Evolutionary conservation across 2,329 filamentous ascomycete species (phyloP), one percentile per base, ranked within the genome.

Genomic region (Talaromyces sp.): DNA sequence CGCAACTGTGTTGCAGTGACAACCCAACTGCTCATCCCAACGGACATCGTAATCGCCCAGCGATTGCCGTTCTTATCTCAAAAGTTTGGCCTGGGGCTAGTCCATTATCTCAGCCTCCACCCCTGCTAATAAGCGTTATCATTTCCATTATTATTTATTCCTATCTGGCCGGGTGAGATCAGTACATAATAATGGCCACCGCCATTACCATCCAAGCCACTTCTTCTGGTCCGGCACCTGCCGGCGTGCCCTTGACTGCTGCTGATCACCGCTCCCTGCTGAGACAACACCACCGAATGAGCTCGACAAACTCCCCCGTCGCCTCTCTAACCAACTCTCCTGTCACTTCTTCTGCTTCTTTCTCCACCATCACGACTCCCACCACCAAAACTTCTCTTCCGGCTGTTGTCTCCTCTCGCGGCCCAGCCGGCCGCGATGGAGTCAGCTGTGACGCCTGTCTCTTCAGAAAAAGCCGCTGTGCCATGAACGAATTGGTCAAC

Each of bases 401-500:
- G 36, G 64, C 64, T 52, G 65, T 69, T 64, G 59, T 65, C 51
- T 62, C 73, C 36, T 65, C 71, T 61, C 72, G 71, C 62, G 66
- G 65, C n/a, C 59, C 36, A 7, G 63, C 67, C 22, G 64, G 63
- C 57, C 72, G 73, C 71, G 69, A 76, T 76, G 73, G 70, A 64
- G 65, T 71, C 28, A 75, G 71, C 61, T 78, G 76, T 64, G 76
- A 78, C 70, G 76, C 75, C 55, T 78, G 76, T 66, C 69, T 77
- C 59, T 73, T 72, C 63, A 70, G 75, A 67, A 77, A 75, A 66
- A 77, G 75, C 67, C 72, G 74, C 19, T 77, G 76, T 67, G 75
- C 75, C 19, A 78, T 78, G 72, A 78, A 77, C 64, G 74, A 77
- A 62, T 70, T 72, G 65, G 71, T 76, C 63, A 76, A 77, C 61